Evolutionary conservation across 345 rosid genomes (phyloP).

Genomic region (Eutrema japonicum): DNA sequence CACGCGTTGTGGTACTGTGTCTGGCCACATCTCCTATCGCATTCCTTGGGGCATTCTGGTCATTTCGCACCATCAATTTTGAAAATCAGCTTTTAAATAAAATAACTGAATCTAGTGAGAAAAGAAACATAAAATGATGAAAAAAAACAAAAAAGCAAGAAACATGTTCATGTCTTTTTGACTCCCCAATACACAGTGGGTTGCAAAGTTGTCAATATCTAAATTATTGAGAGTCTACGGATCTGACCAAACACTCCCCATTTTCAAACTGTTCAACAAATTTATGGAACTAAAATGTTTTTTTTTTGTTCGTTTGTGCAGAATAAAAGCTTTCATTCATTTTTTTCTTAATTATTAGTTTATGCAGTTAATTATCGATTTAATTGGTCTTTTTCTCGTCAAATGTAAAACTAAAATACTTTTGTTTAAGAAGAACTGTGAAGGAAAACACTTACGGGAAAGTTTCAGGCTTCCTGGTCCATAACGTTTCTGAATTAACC

Average conservation of each 20-base stretch:
- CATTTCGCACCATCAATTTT: slow-evolving; percentile 10
- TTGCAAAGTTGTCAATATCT: slow-evolving; percentile 3
- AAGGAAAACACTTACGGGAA: slow-evolving; percentile 32
- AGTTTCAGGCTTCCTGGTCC: slow-evolving; percentile 41
- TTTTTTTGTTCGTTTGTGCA: too few species aligned
- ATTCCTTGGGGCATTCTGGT: slow-evolving; percentile 70
- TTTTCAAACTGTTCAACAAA: not conserved
- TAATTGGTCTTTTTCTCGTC: not conserved
- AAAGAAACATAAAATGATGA: slow-evolving; percentile 3
- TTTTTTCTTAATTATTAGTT: not conserved
- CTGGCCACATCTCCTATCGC: slow-evolving; percentile 58
- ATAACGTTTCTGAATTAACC: slow-evolving; percentile 40
- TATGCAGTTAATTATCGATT: not conserved
- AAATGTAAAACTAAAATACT: not conserved
- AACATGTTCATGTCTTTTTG: slow-evolving; percentile 23
- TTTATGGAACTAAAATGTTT: not conserved
- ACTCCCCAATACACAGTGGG: slow-evolving; percentile 34
- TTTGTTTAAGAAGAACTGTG: not conserved
- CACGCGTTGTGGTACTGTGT: slow-evolving; percentile 67
- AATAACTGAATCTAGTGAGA: not conserved
- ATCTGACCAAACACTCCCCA: slow-evolving; percentile 35
- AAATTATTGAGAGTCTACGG: not conserved
- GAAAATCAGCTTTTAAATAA: not conserved
- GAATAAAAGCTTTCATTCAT: not conserved
- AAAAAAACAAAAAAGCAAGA: not conserved